Evolutionary conservation across 768 basidiomycete genomes (phyloP), one percentile per base, ranked within the genome.

Genomic region (Agaricus blazei): DNA sequence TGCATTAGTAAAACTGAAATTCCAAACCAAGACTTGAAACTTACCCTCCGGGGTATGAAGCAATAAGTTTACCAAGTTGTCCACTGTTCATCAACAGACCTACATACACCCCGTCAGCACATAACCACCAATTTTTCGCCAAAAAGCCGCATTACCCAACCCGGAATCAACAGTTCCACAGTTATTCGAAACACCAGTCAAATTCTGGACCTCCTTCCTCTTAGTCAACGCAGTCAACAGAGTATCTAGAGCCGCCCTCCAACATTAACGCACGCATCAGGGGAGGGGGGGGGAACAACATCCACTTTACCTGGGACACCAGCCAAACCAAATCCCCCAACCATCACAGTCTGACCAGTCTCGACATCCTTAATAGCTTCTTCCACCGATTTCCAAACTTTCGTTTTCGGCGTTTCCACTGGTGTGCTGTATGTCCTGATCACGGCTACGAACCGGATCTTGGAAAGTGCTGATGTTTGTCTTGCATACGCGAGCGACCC

Each of bases 151-250:
- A 51, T 19, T 57, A 88, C 89, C 89, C 44, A 93, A 78, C 29
- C 90, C 90, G 23, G 74, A 80, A 61, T 87, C 78, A 27, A 78
- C 80, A 23, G 80, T 74, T 0, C 91, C 93, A 38, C 88, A 88
- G 70, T 96, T 95, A 67, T 96, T 96, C 15, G 90, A 93, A 23
- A 95, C 87, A 43, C 85, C 92, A 29, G 85, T 93, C 50, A 97
- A 71, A 60, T 84, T 73, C 42, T 64, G 75, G n/a, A 95, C 81
- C 45, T 91, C 88, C 56, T 79, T 81, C 56, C 92, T 80, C 66
- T 81, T 83, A 7, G 83, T 72, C 41, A 97, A 75, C 3, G 94
- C 93, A 23, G 72, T 75, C 29, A 96, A 86, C 45, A 97, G 75
- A 3, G 93, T 94, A 68, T 95, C 93, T 87, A 43, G 26, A 43